A percentile compares a stretch with the other conserved stretches of the same genome.
These are phyloP conservation scores for Wallemia hederae DNA, from an alignment of 1,284 basidiomycete species.

Conservation along the genomic window DNA sequence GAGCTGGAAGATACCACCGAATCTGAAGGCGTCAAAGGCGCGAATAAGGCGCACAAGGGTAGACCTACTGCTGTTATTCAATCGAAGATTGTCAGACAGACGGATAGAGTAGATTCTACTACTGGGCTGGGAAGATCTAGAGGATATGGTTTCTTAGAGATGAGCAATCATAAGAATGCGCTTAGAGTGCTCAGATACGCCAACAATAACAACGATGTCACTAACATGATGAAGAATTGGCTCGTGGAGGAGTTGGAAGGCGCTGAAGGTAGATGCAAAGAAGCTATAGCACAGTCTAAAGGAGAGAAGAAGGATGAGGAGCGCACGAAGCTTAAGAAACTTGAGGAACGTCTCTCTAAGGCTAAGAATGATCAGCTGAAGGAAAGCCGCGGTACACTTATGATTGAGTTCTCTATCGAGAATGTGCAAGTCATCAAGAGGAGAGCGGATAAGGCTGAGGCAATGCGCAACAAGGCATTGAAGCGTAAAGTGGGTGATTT, in stretches of 20 bases:
- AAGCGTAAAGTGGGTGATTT: constrained; percentile 6
- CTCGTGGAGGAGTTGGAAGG: constrained; percentile 52
- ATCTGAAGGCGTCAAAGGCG: constrained; percentile 15
- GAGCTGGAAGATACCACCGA: constrained; percentile 28
- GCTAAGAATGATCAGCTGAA: constrained; percentile 24
- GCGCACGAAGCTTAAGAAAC: constrained; percentile 7
- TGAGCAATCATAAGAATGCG: constrained; percentile 60
- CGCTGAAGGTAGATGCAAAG: constrained; percentile 29
- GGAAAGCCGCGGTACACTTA: constrained; percentile 29
- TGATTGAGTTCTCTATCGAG: constrained; percentile 79
- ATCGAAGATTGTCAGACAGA: constrained; percentile 61
- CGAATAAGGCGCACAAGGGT: constrained; percentile 15
- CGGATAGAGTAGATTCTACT: constrained; percentile 56
- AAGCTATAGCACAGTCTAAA: constrained; percentile 16
- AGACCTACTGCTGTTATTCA: constrained; percentile 36
- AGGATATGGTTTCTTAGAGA: constrained; percentile 88
- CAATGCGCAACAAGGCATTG: constrained; percentile 9
- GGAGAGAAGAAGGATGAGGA: constrained; percentile 6
- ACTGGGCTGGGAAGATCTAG: constrained; percentile 62
- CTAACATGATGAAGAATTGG: constrained; percentile 39
- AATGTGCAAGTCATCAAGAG: constrained; percentile 61
- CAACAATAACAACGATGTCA: constrained; percentile 52
- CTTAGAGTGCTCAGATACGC: constrained; percentile 73
- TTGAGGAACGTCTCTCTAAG: constrained; percentile 7
- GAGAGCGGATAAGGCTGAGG: constrained; percentile 22